These are phyloP conservation scores for Cladosporium sp. DNA, from an alignment of 2,329 filamentous ascomycete genomes.

Conservation along the genomic window DNA sequence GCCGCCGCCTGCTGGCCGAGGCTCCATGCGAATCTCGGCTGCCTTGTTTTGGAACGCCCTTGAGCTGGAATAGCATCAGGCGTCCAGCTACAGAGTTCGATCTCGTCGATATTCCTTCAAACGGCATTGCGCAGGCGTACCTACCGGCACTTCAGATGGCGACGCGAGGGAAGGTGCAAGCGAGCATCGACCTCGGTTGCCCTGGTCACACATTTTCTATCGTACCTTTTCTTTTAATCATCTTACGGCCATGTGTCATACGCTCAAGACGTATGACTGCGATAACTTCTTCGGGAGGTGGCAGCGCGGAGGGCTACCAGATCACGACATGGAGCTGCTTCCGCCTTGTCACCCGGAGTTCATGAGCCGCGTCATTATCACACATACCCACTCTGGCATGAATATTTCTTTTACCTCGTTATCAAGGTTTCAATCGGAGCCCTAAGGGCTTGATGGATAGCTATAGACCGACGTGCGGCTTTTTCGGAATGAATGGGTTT, in stretches of 20 bases:
- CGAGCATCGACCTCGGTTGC: neutral
- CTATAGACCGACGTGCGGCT: neutral
- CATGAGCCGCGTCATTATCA: neutral
- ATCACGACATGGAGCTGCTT: neutral
- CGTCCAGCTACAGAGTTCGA: neutral
- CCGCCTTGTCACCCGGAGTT: neutral
- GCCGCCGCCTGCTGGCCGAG: neutral
- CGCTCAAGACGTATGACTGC: neutral
- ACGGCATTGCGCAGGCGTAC: neutral
- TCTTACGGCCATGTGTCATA: neutral
- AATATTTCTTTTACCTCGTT: neutral
- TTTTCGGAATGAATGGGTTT: too few species aligned
- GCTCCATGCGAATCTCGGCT: neutral
- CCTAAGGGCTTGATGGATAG: neutral
- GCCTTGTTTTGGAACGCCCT: neutral
- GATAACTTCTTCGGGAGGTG: neutral
- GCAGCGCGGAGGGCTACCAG: neutral
- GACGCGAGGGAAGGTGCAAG: neutral
- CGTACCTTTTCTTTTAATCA: neutral
- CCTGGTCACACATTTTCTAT: neutral
- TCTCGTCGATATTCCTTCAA: neutral
- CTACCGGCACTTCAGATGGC: neutral
- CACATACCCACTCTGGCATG: constrained; percentile 2
- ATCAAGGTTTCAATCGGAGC: neutral
- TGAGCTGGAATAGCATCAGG: neutral